Evolutionary conservation across 768 basidiomycete species (phyloP), one percentile per base, ranked within the genome.

Genomic region (Kwoniella botswanensis): DNA sequence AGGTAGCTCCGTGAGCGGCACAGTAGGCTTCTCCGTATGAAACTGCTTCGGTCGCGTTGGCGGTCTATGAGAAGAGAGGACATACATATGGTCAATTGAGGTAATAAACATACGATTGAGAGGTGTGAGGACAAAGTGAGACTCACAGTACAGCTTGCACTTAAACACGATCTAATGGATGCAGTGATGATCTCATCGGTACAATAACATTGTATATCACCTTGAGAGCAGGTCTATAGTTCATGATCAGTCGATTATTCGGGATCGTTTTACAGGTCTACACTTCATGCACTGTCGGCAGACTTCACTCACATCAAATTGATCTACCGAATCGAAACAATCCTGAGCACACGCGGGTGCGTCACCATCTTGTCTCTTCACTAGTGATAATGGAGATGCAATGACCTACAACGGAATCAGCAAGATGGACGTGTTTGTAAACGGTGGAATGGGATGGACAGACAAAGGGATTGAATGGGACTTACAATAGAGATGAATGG

Each of bases 151-250:
- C 71, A 72, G 18, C 61, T 63, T 10, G 71, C 61, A 26, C 60
- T 62, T n/a, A 72, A 56, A 68, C 71, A 72, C 3, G 71, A 72
- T 72, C 62, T 43, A 12, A 72, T 67, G 11, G 61, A 72, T 17
- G 62, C 66, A 35, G 66, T 68, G 43, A 72, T 60, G 26, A 63
- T 44, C 4, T 61, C 52, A 21, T 63, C 54, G 43, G 54, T 68
- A 50, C 71, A 72, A 56, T 68, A 72, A 68, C 71, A 72, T 43
- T 56, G 53, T 11, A 72, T 68, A 63, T 72, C 67, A 15, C 66
- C 67, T 53, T 61, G 41, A 24, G 65, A n/a, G 42, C 71, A 72
- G 17, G 53, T 65, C 52, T 54, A 44, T 26, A 52, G n/a, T 21
- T 35, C 44, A 46, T 13, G 0, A 4, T 12, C 24, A 26, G 50